These are phyloP conservation scores for Syncephalis fuscata DNA, from an alignment of 371 early-diverging fungal species.

Conservation along the genomic window DNA sequence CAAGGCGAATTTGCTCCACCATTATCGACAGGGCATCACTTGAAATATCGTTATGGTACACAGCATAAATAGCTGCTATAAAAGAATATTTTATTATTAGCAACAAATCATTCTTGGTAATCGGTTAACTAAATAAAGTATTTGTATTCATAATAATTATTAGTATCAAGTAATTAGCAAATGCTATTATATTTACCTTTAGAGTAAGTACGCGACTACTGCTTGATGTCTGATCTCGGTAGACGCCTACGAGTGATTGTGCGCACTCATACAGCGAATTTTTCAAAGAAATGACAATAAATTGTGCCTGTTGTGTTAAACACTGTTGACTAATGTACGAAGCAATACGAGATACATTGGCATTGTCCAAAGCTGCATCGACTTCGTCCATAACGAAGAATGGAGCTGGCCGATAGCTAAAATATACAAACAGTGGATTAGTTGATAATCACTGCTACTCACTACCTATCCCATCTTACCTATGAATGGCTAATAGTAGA, in stretches of 20 bases:
- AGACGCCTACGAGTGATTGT: conserved; percentile 93
- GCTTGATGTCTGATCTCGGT: conserved; percentile 74
- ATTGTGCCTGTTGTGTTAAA: conserved; percentile 49
- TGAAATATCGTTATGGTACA: too few species aligned
- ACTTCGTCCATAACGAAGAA: conserved; percentile 99
- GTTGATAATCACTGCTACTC: neutral
- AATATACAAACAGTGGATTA: neutral
- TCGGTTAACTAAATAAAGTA: too few species aligned
- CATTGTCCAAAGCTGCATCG: conserved; percentile 97
- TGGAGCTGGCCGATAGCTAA: conserved; percentile 81
- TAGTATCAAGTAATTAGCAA: too few species aligned
- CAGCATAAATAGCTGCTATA: too few species aligned
- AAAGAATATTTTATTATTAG: too few species aligned
- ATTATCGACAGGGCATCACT: too few species aligned
- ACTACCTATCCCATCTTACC: conserved; percentile 12
- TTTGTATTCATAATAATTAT: too few species aligned
- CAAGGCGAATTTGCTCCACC: too few species aligned
- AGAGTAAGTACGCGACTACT: conserved; percentile 67
- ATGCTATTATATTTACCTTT: too few species aligned
- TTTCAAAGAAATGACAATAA: conserved; percentile 98
- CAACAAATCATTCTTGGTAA: too few species aligned
- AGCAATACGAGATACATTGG: conserved; percentile 89
- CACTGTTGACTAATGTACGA: conserved; percentile 61
- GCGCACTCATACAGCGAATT: conserved; percentile 87
- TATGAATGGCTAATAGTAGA: conserved; percentile 94